phyloP scores from a whole-genome alignment of 2,329 filamentous ascomycete genomes.

The Rutstroemia sydowiana region DNA sequence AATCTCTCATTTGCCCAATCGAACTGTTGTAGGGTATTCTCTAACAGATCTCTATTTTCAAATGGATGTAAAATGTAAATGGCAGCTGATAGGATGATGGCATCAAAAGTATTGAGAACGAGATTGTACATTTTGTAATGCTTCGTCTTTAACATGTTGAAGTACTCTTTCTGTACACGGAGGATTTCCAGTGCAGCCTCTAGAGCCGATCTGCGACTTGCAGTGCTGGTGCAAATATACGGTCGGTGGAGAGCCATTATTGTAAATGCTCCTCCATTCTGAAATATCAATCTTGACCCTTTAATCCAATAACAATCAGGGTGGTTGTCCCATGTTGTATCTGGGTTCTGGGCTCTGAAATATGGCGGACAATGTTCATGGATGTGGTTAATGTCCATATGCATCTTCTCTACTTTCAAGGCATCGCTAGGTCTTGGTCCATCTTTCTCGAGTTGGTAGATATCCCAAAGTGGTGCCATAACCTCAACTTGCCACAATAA shows the following conservation, averaged over 20 bases:
- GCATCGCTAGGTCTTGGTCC: slow-evolving; percentile 49
- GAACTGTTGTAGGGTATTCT: slow-evolving; percentile 46
- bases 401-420: slow-evolving; percentile 45
- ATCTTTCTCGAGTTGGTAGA: slow-evolving; percentile 45
- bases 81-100: slow-evolving; percentile 52
- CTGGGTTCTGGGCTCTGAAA: slow-evolving; percentile 48
- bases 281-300: slow-evolving; percentile 41
- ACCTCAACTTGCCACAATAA: slow-evolving; percentile 44
- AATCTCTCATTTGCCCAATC: slow-evolving; percentile 54
- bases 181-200: slow-evolving; percentile 49
- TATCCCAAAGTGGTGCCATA: slow-evolving; percentile 42
- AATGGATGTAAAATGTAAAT: slow-evolving; percentile 54
- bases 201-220: slow-evolving; percentile 48
- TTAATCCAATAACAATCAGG: slow-evolving; percentile 47
- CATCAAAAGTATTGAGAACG: slow-evolving; percentile 58
- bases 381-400: slow-evolving; percentile 42
- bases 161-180: slow-evolving; percentile 46
- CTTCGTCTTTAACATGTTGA: slow-evolving; percentile 39
- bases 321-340: slow-evolving; percentile 48
- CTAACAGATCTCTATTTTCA: slow-evolving; percentile 43
- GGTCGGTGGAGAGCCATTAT: slow-evolving; percentile 54
- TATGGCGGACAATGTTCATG: slow-evolving; percentile 42
- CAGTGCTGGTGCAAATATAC: slow-evolving; percentile 51
- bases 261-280: slow-evolving; percentile 42
- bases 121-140: slow-evolving; percentile 48